phyloP scores from a whole-genome alignment of 306 rosid species.

The Benincasa hispida region DNA sequence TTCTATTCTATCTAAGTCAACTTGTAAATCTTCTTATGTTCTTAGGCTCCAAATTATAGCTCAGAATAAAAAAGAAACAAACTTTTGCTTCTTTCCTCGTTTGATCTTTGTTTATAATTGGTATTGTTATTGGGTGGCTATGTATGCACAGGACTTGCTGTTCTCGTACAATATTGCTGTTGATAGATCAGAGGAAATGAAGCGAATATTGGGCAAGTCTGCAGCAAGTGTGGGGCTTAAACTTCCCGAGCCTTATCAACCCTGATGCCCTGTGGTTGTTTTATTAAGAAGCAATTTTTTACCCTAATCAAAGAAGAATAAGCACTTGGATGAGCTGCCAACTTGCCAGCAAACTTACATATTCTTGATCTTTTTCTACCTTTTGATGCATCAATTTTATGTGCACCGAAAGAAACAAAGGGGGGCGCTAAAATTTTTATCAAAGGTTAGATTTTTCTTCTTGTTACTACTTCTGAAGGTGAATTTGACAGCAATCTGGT shows the following conservation, averaged over 20 bases:
- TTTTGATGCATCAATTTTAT: neutral
- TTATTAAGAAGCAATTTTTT: neutral
- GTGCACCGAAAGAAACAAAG: neutral
- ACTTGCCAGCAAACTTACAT: neutral
- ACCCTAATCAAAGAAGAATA: neutral
- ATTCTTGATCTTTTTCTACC: neutral
- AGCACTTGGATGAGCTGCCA: neutral
- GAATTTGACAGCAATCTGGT: neutral
- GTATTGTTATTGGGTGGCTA: neutral
- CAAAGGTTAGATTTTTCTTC: neutral
- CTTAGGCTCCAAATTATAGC: neutral
- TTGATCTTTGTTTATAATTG: neutral
- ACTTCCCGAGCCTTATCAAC: constrained; percentile 69
- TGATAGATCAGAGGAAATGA: constrained; percentile 77
- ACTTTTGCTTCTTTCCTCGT: neutral
- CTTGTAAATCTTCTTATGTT: too few relatives aligned
- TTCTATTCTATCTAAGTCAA: too few relatives aligned
- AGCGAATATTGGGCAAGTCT: constrained; percentile 68
- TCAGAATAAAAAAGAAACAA: neutral
- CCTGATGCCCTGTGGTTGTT: constrained; percentile 21
- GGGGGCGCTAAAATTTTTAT: too few relatives aligned
- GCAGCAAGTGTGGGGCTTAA: constrained; percentile 89
- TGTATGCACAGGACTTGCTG: constrained; percentile 62
- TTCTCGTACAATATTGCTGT: constrained; percentile 87
- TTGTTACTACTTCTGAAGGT: neutral